These are phyloP conservation scores for Wickerhamomyces subpelliculosus DNA, from an alignment of 805 yeast genomes.

Conservation along the genomic window DNA sequence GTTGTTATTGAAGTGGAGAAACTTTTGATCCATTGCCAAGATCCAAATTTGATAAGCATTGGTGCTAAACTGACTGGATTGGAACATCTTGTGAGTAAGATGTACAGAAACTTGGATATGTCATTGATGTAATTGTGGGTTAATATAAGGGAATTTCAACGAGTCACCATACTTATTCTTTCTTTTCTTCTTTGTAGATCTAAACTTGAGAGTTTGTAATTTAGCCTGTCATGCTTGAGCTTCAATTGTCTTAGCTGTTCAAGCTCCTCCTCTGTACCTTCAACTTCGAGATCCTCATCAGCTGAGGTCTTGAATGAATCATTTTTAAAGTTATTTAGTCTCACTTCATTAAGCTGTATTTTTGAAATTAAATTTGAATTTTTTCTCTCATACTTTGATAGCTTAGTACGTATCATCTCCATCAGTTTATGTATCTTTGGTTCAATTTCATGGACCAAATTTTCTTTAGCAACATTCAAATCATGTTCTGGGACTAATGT, in stretches of 20 bases:
- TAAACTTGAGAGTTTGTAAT: conserved; percentile 28
- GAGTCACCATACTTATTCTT: conserved; percentile 18
- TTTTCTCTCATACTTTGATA: conserved; percentile 27
- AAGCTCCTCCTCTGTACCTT: conserved; percentile 28
- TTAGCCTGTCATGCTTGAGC: conserved; percentile 38
- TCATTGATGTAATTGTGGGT: conserved; percentile 12
- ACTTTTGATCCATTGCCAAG: conserved; percentile 56
- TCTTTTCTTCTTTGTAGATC: conserved; percentile 20
- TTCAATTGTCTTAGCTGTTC: conserved; percentile 32
- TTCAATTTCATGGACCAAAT: conserved; percentile 29
- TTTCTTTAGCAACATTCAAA: conserved; percentile 31
- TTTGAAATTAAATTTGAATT: conserved; percentile 28
- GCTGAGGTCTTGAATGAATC: conserved; percentile 7
- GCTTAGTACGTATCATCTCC: conserved; percentile 25
- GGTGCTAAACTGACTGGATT: conserved; percentile 57
- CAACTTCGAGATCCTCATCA: conserved; percentile 13
- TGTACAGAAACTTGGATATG: conserved; percentile 18
- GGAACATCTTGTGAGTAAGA: conserved; percentile 29
- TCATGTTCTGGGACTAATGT: conserved; percentile 45
- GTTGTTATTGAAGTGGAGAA: conserved; percentile 60
- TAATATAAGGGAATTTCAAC: conserved; percentile 1
- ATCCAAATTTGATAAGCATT: conserved; percentile 57
- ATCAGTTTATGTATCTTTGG: conserved; percentile 34
- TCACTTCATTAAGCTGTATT: conserved; percentile 32
- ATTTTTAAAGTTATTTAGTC: conserved; percentile 25